Evolutionary conservation across 352 stramenopile species (phyloP).

Genomic region (Phytophthora pisi): DNA sequence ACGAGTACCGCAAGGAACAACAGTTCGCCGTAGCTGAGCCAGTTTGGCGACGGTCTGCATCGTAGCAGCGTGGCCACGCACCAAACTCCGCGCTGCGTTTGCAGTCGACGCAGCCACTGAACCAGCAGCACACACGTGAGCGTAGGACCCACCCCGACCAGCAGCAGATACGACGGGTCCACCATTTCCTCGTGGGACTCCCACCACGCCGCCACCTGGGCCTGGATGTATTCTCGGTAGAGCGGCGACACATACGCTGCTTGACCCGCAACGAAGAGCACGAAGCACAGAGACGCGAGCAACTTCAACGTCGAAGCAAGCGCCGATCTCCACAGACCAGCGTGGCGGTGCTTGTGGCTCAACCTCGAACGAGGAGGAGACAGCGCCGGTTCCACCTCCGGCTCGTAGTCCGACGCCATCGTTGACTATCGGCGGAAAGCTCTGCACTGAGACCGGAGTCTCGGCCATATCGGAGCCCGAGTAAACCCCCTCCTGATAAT

Average conservation of each 20-base stretch:
- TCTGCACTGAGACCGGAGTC: conserved; percentile 9
- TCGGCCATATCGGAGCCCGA: background rate
- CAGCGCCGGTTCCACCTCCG: conserved; percentile 1
- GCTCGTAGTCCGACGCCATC: conserved; percentile 13
- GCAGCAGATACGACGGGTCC: conserved; percentile 52
- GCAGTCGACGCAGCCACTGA: conserved; percentile 35
- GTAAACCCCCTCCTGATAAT: conserved; percentile 13
- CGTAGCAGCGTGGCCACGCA: conserved; percentile 14
- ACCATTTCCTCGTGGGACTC: conserved; percentile 51
- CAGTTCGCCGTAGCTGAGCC: conserved; percentile 41
- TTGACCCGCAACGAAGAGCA: conserved; percentile 27
- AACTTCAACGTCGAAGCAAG: conserved; percentile 9
- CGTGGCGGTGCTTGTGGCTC: background rate
- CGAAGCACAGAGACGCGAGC: conserved; percentile 13
- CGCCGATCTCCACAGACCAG: conserved; percentile 1
- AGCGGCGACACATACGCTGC: conserved; percentile 29
- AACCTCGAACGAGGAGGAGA: conserved; percentile 1
- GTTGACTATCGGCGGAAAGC: conserved; percentile 4
- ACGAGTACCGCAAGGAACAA: conserved; percentile 35
- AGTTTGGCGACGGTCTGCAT: conserved; percentile 11
- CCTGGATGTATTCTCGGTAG: conserved; percentile 26
- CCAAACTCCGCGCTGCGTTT: conserved; percentile 10
- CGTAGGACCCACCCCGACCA: conserved; percentile 49
- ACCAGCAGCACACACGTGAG: conserved; percentile 37
- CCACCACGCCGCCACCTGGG: conserved; percentile 24